Base-by-base conservation (phyloP, 192 early-diverging fungal species). In the Chytriomyces sp. region DNA sequence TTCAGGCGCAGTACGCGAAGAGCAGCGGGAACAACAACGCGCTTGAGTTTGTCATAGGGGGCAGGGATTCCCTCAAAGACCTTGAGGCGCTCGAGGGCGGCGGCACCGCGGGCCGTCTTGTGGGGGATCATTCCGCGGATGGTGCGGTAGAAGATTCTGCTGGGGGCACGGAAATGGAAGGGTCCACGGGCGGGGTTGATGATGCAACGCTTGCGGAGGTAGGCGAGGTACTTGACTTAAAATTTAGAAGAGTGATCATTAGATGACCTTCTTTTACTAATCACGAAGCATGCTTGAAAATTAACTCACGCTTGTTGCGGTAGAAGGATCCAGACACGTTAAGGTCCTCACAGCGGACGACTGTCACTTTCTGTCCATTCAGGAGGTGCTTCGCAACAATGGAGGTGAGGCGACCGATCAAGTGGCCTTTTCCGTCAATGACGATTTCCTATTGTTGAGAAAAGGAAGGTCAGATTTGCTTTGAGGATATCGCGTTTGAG, bases 51-150 rank as follows among this genome's bases (percentile, higher is more conserved):
- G 88, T 98, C 96, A 77, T 96, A 99, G 38, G 95, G 95, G 77
- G 98, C 88, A 63, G 98, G 96, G 68, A 98, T 90, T 86, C 95
- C 98, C 85, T 99, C 98, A 70, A 99, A 99, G 82, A 98, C 92
- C 93, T 97, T 97, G 83, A 98, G 84, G 84, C 96, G 92, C 76
- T 94, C 93, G 66, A 99, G 87, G 77, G 97, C 96, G 54, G 93
- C 93, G 74, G 93, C 92, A 88, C 97, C 97, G 78, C 98, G 96
- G 58, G 95, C 83, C 70, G 96, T 96, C 92, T 98, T 98, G 93
- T 99, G 98, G 67, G 98, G 95, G 80, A 98, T 81, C 98, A 99
- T 99, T 76, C 98, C 98, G 65, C 98, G 94, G 81, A 99, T 87
- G 57, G 91, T 88, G 77, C 94, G 92, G 89, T 94, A 96, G 85